Base-by-base conservation (phyloP, 2,329 filamentous ascomycete species). In the Exutisphaerella laricina region DNA sequence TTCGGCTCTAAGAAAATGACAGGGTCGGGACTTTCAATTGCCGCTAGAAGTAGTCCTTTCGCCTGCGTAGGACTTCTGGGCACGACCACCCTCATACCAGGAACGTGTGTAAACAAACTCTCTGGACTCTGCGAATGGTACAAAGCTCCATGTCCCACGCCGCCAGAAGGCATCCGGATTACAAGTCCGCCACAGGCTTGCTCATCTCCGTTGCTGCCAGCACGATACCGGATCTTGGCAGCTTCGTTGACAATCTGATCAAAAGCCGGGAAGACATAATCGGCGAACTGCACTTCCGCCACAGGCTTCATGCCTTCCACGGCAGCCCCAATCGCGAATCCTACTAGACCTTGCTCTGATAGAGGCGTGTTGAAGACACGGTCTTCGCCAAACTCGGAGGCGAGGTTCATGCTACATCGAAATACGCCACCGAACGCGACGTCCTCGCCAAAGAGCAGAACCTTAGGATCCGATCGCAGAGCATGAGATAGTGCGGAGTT, bases 391-490 rank as follows among this genome's bases (percentile, higher is more conserved):
- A 92, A 94, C 43, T 87, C 87, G 49, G 88, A 85, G 22, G 88
- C 81, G 12, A 98, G 75, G 56, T 89, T 87, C 80, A 92, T 90
- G 5, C 55, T 58, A 22, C 87, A 96, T 43, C 92, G 79, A 61
- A 98, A 98, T 12, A 98, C 92, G 41, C 92, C 92, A 30, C 92
- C 92, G 57, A 98, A 98, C 10, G 92, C 87, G 5, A 98, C 88
- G 62, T 98, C 92, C 66, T 98, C 92, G 30, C 92, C 92, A 58
- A 98, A 98, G 7, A 98, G 75, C 43, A 97, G 71, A 16, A 95
- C 88, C 13, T 83, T 81, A 51, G 94, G 87, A 57, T 96, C 89
- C 25, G 83, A 79, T 12, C 84, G 79, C 20, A 98, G 75, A 17
- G 90, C 87, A 46, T 84, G 85, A 16, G 85, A 79, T 16, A 98